Conservation (phyloP, 2,329 filamentous ascomycete species). For the Fusarium torreyae region DNA sequence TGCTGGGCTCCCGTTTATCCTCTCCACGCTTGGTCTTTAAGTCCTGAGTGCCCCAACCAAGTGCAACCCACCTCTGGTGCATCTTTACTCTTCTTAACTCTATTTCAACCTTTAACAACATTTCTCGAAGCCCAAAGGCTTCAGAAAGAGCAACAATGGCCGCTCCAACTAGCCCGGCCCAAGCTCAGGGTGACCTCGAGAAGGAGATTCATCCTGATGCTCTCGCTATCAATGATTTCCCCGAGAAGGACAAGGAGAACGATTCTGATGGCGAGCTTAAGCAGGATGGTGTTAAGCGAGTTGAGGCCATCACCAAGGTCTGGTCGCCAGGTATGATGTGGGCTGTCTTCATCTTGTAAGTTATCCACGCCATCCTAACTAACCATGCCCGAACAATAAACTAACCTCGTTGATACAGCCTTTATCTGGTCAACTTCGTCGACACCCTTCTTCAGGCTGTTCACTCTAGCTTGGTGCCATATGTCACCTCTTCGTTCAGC, state of each 20-base stretch:
- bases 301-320: slow-evolving; percentile 58
- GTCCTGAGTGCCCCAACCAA: slow-evolving; percentile 4
- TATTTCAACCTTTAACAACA: not conserved
- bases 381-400: not conserved
- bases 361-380: not conserved
- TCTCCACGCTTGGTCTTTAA: slow-evolving; percentile 18
- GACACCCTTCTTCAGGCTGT: slow-evolving; percentile 57
- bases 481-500: slow-evolving; percentile 76
- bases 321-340: slow-evolving; percentile 58
- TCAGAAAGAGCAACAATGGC: slow-evolving; percentile 10
- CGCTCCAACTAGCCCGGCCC: slow-evolving; percentile 1
- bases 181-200: slow-evolving; percentile 30
- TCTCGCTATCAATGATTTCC: slow-evolving; percentile 17
- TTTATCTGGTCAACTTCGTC: slow-evolving; percentile 59
- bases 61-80: slow-evolving; percentile 2
- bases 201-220: slow-evolving; percentile 37
- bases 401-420: slow-evolving; percentile 45
- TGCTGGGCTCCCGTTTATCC: not conserved
- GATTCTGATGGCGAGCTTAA: slow-evolving; percentile 47
- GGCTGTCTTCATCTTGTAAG: slow-evolving; percentile 58
- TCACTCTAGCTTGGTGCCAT: slow-evolving; percentile 69
- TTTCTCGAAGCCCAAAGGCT: not conserved
- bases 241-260: slow-evolving; percentile 32
- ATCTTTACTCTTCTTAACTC: not conserved
- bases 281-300: slow-evolving; percentile 58